phyloP scores from a whole-genome alignment of 2,329 filamentous ascomycete genomes.

The Sclerotinia borealis region DNA sequence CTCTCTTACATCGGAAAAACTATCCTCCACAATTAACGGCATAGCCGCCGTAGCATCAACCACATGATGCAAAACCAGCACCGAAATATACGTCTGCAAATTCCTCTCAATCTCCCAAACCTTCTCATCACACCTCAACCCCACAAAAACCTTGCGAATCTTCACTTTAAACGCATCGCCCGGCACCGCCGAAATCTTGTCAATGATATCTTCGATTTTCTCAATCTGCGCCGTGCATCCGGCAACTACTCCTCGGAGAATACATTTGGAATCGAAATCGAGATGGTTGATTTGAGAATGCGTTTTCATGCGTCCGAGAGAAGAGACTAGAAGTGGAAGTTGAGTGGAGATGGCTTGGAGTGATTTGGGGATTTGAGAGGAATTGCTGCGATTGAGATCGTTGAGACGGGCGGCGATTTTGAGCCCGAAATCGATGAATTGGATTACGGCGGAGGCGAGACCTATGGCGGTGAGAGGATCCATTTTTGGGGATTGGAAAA shows the following conservation, averaged over 20 bases:
- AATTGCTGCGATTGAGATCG: constrained; percentile 11
- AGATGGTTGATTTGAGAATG: constrained; percentile 12
- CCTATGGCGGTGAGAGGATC: constrained; percentile 23
- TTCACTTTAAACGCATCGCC: constrained; percentile 17
- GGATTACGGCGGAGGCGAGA: constrained; percentile 2
- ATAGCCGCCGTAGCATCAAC: constrained; percentile 15
- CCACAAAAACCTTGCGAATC: constrained; percentile 20
- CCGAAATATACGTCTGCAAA: constrained; percentile 21
- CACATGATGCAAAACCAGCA: constrained; percentile 21
- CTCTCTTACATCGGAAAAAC: constrained; percentile 19
- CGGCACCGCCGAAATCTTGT: constrained; percentile 13
- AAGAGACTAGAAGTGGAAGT: constrained; percentile 15
- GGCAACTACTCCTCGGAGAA: constrained; percentile 17
- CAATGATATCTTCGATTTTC: constrained; percentile 16
- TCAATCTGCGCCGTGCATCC: constrained; percentile 14
- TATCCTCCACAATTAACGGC: constrained; percentile 9
- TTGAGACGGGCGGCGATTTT: constrained; percentile 10
- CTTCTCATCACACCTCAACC: constrained; percentile 20
- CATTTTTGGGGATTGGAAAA: neutral
- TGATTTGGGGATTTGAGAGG: constrained; percentile 14
- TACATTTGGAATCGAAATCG: constrained; percentile 21
- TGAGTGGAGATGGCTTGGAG: constrained; percentile 16
- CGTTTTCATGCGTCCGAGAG: constrained; percentile 14
- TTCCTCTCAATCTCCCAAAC: constrained; percentile 20
- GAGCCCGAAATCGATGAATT: constrained; percentile 2